These are phyloP conservation scores for Pseudocercospora eumusae DNA, from an alignment of 2,329 filamentous ascomycete genomes.

Conservation along the genomic window DNA sequence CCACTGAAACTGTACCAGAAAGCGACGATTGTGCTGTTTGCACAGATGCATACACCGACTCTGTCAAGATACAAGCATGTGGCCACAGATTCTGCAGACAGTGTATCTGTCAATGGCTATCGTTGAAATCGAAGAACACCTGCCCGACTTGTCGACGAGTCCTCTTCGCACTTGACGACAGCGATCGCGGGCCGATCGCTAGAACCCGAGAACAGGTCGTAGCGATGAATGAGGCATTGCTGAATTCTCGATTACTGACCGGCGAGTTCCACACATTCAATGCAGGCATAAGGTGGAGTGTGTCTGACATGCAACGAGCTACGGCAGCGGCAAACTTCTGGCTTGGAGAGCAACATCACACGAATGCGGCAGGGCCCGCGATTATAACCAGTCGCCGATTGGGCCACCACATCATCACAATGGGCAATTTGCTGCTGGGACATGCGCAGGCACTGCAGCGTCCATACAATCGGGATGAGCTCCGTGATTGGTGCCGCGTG, in stretches of 20 bases:
- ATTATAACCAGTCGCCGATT: constrained; percentile 10
- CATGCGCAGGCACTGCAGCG: constrained; percentile 14
- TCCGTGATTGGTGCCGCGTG: constrained; percentile 16
- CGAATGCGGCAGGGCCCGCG: constrained; percentile 14
- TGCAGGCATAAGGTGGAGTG: constrained; percentile 14
- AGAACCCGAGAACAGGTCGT: constrained; percentile 9
- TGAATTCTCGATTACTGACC: constrained; percentile 10
- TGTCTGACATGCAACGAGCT: constrained; percentile 15
- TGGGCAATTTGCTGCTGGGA: constrained; percentile 20
- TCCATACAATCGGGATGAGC: constrained; percentile 9
- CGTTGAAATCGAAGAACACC: constrained; percentile 14
- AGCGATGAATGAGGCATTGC: constrained; percentile 12
- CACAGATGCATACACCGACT: constrained; percentile 10
- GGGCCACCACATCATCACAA: constrained; percentile 20
- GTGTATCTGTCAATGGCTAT: constrained; percentile 22
- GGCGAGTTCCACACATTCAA: constrained; percentile 19
- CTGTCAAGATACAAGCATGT: constrained; percentile 15
- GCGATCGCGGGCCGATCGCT: constrained; percentile 14
- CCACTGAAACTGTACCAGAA: constrained; percentile 1
- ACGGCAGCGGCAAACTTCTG: constrained; percentile 19
- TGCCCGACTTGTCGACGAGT: constrained; percentile 17
- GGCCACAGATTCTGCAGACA: constrained; percentile 19
- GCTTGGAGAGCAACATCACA: constrained; percentile 19
- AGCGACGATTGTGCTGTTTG: constrained; percentile 16
- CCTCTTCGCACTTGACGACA: constrained; percentile 17